Base-by-base conservation (phyloP, 441 rosid genomes). In the Gossypium gossypioides region DNA sequence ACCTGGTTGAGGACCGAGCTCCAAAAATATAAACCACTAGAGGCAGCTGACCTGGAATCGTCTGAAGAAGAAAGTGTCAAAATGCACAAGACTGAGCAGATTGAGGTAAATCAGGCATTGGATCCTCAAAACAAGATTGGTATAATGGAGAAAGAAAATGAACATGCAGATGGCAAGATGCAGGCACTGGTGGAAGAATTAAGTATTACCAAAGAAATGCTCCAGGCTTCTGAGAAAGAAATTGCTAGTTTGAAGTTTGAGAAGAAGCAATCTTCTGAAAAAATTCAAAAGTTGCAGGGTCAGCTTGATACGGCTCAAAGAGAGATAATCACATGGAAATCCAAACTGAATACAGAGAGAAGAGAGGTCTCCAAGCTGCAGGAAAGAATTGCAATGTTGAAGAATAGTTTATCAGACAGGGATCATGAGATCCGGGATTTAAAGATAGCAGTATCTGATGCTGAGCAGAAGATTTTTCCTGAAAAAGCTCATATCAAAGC, bases 381-480 rank as follows among this genome's bases (percentile, higher is more conserved):
- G 55, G 96, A 91, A 82, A 91, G 95, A 74, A 75, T 87, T 40
- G 15, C 85, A 32, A 82, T 87, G 85, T 76, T 92, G 75, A 89
- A 91, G 76, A 72, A 78, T 44, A 92, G 95, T 79, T 87, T 91
- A 76, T 83, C 91, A 2, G 95, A 87, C 78, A 85, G 93, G 75
- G 95, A 91, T 86, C 81, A 83, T 3, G 97, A 91, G 83, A 74
- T 85, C 63, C 78, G 85, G 54, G 85, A 84, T 2, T 70, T 95
- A 77, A 91, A 88, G 79, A 74, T 75, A 9, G 93, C 91, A 0
- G 87, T 91, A 16, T 92, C 97, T 6, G 97, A 92, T 61, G 94
- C 97, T n/a, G 97, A 94, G 82, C 74, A 87, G 84, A 92, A 89
- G 79, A 88, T 92, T 57, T 89, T 85, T 46, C 91, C 94, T 0